Conservation (phyloP, 1,284 basidiomycete species). For the Dichomitus squalens region DNA sequence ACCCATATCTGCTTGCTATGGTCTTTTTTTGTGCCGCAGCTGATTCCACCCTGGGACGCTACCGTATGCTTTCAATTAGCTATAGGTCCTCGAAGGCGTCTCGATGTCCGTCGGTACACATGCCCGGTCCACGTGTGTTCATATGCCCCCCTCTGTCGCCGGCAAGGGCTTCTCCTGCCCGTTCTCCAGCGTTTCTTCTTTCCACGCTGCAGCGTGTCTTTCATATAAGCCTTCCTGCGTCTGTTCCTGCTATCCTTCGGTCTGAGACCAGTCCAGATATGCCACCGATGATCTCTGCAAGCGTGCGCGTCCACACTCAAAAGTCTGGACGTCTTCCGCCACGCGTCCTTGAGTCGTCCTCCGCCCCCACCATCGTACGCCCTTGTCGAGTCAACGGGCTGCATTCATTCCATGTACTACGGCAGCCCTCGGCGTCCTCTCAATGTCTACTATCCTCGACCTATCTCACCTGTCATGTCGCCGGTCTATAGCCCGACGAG, state of each 20-base stretch:
- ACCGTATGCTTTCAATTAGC: neutral
- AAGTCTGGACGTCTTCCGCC: conserved; percentile 5
- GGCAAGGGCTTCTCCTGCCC: conserved; percentile 26
- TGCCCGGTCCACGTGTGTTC: conserved; percentile 29
- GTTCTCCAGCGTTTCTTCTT: conserved; percentile 11
- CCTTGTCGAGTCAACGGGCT: neutral
- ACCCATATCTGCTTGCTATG: neutral
- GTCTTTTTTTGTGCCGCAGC: neutral
- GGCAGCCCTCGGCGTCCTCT: conserved; percentile 19
- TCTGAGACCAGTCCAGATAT: conserved; percentile 11
- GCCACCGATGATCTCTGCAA: conserved; percentile 16
- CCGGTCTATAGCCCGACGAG: conserved; percentile 25
- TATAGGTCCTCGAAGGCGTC: neutral
- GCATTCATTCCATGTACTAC: conserved; percentile 16
- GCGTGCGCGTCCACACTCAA: conserved; percentile 2
- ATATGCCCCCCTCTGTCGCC: conserved; percentile 22
- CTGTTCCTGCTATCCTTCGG: conserved; percentile 10
- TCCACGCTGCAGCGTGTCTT: conserved; percentile 33
- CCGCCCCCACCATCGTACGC: conserved; percentile 2
- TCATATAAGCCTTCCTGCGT: conserved; percentile 25
- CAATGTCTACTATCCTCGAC: conserved; percentile 23
- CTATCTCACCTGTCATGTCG: conserved; percentile 21
- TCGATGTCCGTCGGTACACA: neutral
- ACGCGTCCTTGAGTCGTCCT: neutral
- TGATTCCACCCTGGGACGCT: conserved; percentile 2